These are phyloP conservation scores for Lasiosphaeria miniovina DNA, from an alignment of 495 filamentous ascomycete genomes.

Conservation along the genomic window DNA sequence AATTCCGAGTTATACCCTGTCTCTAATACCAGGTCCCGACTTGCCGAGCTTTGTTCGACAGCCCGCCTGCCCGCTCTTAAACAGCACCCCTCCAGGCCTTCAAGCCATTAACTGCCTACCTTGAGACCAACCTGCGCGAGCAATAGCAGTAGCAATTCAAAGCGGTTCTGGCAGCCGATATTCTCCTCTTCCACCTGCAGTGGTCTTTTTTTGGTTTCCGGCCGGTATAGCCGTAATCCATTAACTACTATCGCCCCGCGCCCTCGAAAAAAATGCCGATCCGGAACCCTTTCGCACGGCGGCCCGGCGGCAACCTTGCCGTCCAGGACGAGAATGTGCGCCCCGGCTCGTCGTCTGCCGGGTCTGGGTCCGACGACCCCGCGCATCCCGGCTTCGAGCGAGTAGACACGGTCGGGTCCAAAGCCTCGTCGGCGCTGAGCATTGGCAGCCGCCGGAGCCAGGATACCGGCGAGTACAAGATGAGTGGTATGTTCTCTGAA, in stretches of 20 bases:
- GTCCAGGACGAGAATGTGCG: conserved; percentile 54
- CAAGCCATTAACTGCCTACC: not conserved
- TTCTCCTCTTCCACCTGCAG: too few species aligned
- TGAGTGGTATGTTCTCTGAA: conserved; percentile 61
- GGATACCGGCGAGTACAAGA: conserved; percentile 73
- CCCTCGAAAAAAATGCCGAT: conserved; percentile 59
- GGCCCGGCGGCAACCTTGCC: conserved; percentile 47
- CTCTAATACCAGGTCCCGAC: too few species aligned
- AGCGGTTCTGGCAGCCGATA: too few species aligned
- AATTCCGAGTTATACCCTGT: too few species aligned
- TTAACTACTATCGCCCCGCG: not conserved
- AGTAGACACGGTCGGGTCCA: conserved; percentile 54
- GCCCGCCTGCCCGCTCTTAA: too few species aligned
- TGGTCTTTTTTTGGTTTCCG: not conserved
- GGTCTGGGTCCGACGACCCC: conserved; percentile 14
- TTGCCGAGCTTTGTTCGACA: too few species aligned
- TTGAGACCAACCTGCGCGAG: not conserved
- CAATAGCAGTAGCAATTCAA: too few species aligned
- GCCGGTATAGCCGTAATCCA: not conserved
- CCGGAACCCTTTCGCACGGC: conserved; percentile 69
- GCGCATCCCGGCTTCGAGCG: conserved; percentile 50
- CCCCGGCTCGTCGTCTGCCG: conserved; percentile 36
- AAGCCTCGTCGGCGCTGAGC: conserved; percentile 57
- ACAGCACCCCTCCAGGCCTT: too few species aligned
- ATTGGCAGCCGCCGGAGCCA: conserved; percentile 53